phyloP scores from a whole-genome alignment of 257 asterid species.

The Knoxia roxburghii region DNA sequence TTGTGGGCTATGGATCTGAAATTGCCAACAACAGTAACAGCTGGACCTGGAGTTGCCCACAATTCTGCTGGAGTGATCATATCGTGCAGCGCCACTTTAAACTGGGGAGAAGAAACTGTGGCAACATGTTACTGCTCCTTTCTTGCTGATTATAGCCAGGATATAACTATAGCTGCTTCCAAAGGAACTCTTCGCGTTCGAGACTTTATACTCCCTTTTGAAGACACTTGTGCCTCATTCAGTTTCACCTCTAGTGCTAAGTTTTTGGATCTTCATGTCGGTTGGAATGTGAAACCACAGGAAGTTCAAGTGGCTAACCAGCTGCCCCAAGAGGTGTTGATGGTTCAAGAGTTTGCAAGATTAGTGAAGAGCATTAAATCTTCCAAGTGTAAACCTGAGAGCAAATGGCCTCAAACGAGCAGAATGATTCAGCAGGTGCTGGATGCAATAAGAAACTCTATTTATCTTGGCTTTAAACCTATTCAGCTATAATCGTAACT shows the following conservation, averaged over 20 bases:
- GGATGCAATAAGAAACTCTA: constrained; percentile 63
- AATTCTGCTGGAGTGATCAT: constrained; percentile 63
- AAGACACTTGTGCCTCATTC: constrained; percentile 46
- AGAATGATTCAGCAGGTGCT: constrained; percentile 56
- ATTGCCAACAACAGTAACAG: constrained; percentile 58
- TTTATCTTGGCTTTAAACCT: constrained; percentile 46
- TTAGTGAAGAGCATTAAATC: constrained; percentile 42
- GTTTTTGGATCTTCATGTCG: constrained; percentile 51
- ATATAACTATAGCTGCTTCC: constrained; percentile 41
- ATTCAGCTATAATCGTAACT: constrained; percentile 39
- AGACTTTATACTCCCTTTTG: constrained; percentile 50
- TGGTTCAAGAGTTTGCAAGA: constrained; percentile 58
- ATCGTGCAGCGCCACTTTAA: constrained; percentile 54
- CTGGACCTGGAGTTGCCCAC: constrained; percentile 36
- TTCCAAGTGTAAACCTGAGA: constrained; percentile 32
- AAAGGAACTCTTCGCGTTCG: constrained; percentile 47
- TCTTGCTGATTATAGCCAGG: constrained; percentile 56
- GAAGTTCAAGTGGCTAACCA: constrained; percentile 33
- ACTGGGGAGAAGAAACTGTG: constrained; percentile 49
- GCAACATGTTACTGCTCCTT: constrained; percentile 72
- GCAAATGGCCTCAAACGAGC: constrained; percentile 55
- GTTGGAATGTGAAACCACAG: constrained; percentile 65
- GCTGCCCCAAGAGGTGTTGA: constrained; percentile 62
- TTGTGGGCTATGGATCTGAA: constrained; percentile 65
- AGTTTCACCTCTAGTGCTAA: constrained; percentile 48